phyloP scores from a whole-genome alignment of 148 eudicot species.

The Rhododendron henanense region DNA sequence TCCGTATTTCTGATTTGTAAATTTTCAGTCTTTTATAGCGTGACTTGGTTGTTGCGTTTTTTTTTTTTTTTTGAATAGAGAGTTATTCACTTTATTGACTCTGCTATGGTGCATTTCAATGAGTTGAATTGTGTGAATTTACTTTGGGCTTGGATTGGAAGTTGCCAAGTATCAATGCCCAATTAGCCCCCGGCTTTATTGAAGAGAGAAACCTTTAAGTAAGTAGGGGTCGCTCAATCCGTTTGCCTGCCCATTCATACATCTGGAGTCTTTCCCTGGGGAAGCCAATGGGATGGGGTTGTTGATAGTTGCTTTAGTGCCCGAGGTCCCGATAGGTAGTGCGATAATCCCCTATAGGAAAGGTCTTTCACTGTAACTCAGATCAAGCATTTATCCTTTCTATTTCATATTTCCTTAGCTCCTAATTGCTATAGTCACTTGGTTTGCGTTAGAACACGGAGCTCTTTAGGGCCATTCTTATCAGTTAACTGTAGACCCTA shows the following conservation, averaged over 20 bases:
- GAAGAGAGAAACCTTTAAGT: too few species aligned
- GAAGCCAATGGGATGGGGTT: too few species aligned
- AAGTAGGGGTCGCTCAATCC: too few species aligned
- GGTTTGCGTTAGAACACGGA: neutral
- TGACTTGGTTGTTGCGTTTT: neutral
- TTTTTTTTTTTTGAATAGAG: neutral
- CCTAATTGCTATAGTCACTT: neutral
- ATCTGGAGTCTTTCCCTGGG: too few species aligned
- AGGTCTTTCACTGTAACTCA: too few species aligned
- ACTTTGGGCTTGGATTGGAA: neutral
- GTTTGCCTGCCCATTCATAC: too few species aligned
- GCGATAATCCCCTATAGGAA: too few species aligned
- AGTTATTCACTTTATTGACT: neutral
- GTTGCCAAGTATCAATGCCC: neutral
- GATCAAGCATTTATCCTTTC: too few species aligned
- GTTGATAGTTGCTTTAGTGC: too few species aligned
- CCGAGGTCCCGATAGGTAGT: too few species aligned
- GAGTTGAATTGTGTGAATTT: neutral
- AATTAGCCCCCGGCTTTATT: neutral
- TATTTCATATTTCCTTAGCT: neutral
- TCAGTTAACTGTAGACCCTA: neutral
- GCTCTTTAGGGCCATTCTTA: neutral
- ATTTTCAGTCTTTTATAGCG: neutral
- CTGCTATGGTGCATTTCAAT: neutral
- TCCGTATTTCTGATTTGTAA: neutral